Base-by-base conservation (phyloP, 208 protist species). In the Trypanosoma conorhini region DNA sequence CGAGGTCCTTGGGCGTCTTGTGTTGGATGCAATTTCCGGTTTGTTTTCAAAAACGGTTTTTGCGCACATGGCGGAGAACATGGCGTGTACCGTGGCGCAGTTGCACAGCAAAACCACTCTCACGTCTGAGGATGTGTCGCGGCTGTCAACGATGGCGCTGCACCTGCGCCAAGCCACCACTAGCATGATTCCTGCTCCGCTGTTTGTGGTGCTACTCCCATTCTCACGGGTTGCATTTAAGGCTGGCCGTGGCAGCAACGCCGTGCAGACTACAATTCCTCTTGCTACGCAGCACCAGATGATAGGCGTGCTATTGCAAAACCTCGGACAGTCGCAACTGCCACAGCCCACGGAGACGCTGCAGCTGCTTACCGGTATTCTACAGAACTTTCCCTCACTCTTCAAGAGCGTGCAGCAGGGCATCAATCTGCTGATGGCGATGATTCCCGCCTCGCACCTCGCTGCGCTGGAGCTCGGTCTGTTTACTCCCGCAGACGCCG, bases 241-340 rank as follows among this genome's bases (percentile, higher is more conserved):
- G 77, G 82, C 85, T 22, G 87, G 89, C 31, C 79, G 86, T 54
- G 92, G 87, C 38, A 62, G 74, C 64, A 88, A 91, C 72, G 88
- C 86, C 30, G 44, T 86, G 22, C 81, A 82, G 35, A 94, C 88
- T 28, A 93, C 91, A 4, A 96, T 96, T 70, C 85, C 86, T 33
- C 74, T 96, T 44, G 79, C 92, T 28, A 95, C 92, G 54, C 92
- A 95, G 80, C 92, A 96, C 61, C 92, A 96, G 77, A 63, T 95
- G 42, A 77, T 96, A 52, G 83, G 89, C 61, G 66, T 96, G 62
- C 73, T 96, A 26, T 78, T 93, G 52, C 86, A 94, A 64, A 96
- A 91, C 76, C 35, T 92, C 46, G 92, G 88, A 31, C 85, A 90
- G 72, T 38, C 77, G 0, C 66, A 79, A 70, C 80, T 96, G 24